These are phyloP conservation scores for Lodderomyces orthopsilosis DNA, from an alignment of 1,139 yeast genomes.

Conservation along the genomic window DNA sequence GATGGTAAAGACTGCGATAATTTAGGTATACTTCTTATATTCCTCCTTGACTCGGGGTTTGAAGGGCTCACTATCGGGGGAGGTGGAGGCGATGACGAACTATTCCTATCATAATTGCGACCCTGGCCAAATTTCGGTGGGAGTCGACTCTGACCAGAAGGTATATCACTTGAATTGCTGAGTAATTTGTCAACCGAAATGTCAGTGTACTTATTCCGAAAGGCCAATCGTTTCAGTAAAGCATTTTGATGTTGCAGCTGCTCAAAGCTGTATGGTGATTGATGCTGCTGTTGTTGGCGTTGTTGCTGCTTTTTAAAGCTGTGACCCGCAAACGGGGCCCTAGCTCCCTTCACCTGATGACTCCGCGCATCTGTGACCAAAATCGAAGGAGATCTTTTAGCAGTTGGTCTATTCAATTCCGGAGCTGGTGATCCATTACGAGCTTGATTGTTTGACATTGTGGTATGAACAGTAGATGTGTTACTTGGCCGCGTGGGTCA, in stretches of 20 bases:
- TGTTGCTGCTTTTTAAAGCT: constrained; percentile 40
- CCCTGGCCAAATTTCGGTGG: constrained; percentile 22
- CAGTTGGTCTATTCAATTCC: constrained; percentile 49
- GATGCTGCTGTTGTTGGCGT: constrained; percentile 15
- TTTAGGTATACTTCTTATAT: constrained; percentile 49
- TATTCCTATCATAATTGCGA: background rate
- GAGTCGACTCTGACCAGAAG: constrained; percentile 66
- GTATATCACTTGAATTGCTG: constrained; percentile 78
- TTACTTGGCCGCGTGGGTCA: too few species aligned
- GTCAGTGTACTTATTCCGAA: constrained; percentile 55
- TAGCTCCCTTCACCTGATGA: constrained; percentile 50
- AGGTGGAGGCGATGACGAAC: constrained; percentile 4
- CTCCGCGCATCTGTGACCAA: constrained; percentile 85
- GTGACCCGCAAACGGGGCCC: constrained; percentile 87
- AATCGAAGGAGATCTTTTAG: constrained; percentile 91
- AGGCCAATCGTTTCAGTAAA: constrained; percentile 26
- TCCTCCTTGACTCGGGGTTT: constrained; percentile 18
- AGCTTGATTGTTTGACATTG: constrained; percentile 3
- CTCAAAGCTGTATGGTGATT: constrained; percentile 15
- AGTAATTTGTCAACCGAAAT: constrained; percentile 70
- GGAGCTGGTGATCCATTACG: constrained; percentile 10
- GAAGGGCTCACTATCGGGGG: constrained; percentile 8
- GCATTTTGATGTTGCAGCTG: constrained; percentile 20
- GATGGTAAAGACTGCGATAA: constrained; percentile 70
- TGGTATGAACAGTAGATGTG: too few species aligned